Conservation (phyloP, 805 yeast species). For the Sugiyamaella valdiviana region DNA sequence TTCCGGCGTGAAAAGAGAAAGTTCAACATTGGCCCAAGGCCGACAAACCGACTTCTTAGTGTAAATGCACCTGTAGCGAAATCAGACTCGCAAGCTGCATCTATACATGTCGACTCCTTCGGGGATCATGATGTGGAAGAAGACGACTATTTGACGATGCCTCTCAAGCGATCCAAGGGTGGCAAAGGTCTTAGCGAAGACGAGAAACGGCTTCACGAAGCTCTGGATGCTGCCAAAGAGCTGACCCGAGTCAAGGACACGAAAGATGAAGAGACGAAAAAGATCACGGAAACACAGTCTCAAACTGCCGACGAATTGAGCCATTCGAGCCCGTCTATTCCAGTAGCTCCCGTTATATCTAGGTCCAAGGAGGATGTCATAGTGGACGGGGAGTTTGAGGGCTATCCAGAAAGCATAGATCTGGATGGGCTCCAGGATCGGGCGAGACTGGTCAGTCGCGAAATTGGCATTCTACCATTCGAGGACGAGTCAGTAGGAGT, state of each 20-base stretch:
- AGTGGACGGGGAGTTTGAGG: not conserved
- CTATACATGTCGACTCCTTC: too few species aligned
- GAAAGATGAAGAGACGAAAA: too few species aligned
- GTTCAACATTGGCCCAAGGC: not conserved
- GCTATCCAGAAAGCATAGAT: slow-evolving; percentile 1
- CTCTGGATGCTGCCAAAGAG: not conserved
- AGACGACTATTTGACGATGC: too few species aligned
- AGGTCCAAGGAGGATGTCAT: too few species aligned
- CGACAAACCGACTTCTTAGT: not conserved
- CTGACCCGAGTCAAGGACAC: too few species aligned
- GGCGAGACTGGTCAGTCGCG: not conserved
- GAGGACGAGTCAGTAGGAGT: slow-evolving; percentile 1
- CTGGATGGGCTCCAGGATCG: not conserved
- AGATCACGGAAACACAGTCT: too few species aligned
- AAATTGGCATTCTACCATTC: not conserved
- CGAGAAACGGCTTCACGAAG: not conserved
- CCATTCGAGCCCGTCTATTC: too few species aligned
- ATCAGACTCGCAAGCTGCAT: too few species aligned
- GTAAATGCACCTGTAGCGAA: not conserved
- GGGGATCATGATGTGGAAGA: too few species aligned
- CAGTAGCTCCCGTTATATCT: too few species aligned
- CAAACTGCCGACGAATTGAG: not conserved
- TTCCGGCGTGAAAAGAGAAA: not conserved
- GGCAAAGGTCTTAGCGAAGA: not conserved
- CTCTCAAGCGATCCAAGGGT: too few species aligned